Conservation (phyloP, 371 early-diverging fungal genomes). For the Mortierella sp. region DNA sequence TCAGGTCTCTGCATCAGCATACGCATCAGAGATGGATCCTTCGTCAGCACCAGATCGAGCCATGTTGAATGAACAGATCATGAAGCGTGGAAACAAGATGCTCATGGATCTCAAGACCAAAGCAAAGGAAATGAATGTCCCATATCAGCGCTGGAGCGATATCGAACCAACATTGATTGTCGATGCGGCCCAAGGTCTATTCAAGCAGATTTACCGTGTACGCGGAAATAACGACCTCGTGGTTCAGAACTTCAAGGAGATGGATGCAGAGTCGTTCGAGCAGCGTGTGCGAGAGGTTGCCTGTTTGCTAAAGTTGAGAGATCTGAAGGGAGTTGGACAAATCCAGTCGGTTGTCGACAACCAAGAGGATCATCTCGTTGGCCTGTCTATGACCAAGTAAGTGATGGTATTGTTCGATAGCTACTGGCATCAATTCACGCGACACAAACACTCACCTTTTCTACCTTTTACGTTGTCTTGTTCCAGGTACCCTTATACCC, state of each 20-base stretch:
- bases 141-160: slow-evolving; percentile 34
- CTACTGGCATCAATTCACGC: not conserved
- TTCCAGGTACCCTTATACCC: slow-evolving; percentile 61
- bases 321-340: slow-evolving; percentile 44
- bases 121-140: slow-evolving; percentile 44
- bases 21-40: slow-evolving; percentile 6
- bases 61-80: slow-evolving; percentile 28
- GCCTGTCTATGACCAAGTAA: slow-evolving; percentile 54
- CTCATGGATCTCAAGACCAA: slow-evolving; percentile 24
- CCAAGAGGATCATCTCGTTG: slow-evolving; percentile 46
- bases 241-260: slow-evolving; percentile 51
- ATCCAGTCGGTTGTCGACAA: slow-evolving; percentile 50
- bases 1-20: slow-evolving; percentile 24
- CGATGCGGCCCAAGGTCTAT: slow-evolving; percentile 54
- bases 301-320: slow-evolving; percentile 41
- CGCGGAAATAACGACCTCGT: slow-evolving; percentile 32
- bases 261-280: slow-evolving; percentile 53
- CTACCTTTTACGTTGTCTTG: not conserved
- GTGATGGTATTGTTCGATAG: not conserved
- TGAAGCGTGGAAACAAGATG: slow-evolving; percentile 38
- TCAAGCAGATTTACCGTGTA: slow-evolving; percentile 56
- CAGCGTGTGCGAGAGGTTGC: slow-evolving; percentile 52
- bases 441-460: not conserved
- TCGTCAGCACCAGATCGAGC: slow-evolving; percentile 27
- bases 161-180: slow-evolving; percentile 55